Base-by-base conservation (phyloP, 805 yeast species). In the Brettanomyces naardenensis region DNA sequence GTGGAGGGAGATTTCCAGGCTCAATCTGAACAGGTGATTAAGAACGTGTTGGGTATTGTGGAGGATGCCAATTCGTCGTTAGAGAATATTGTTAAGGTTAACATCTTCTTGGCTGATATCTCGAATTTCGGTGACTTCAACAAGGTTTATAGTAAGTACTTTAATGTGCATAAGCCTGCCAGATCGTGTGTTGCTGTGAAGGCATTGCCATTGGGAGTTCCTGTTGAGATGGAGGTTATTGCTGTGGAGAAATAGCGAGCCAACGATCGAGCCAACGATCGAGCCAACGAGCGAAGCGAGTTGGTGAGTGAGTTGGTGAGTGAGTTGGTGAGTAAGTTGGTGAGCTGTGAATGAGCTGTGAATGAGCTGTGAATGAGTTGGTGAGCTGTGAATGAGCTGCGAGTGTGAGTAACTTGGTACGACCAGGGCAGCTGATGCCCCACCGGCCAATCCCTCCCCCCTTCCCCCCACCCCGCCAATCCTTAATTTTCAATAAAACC, bases 171-270 rank as follows among this genome's bases (percentile, higher is more conserved):
- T 66, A 82, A 81, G 61, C 97, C 98, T 31, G 97, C 97, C 28
- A 86, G 98, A 75, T 85, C 97, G 2, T 92, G 97, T 71, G 95
- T 92, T 52, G 97, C 97, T 32, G 97, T 89, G 45, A 80, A 79
- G 64, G 78, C 76, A 45, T 78, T 92, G 52, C 98, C 98, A 44
- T 75, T 92, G 61, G 87, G 87, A 44, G 86, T 78, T 44, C 84
- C 76, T 44, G 70, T 87, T 52, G 98, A 92, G 69, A 75, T 92
- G 66, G 98, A 90, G 69, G 89, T 83, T 45, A 68, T 92, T 65
- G 98, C 97, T 43, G 68, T 83, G 41, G 95, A 81, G 63, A 68
- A 69, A 32, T 22, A n/a, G n/a, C n/a, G n/a, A n/a, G n/a, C n/a
- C n/a, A n/a, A n/a, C n/a, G n/a, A n/a, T n/a, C n/a, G n/a, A n/a